Evolutionary conservation across 768 basidiomycete species (phyloP), one percentile per base, ranked within the genome.

Genomic region (Naganishia antarctica): DNA sequence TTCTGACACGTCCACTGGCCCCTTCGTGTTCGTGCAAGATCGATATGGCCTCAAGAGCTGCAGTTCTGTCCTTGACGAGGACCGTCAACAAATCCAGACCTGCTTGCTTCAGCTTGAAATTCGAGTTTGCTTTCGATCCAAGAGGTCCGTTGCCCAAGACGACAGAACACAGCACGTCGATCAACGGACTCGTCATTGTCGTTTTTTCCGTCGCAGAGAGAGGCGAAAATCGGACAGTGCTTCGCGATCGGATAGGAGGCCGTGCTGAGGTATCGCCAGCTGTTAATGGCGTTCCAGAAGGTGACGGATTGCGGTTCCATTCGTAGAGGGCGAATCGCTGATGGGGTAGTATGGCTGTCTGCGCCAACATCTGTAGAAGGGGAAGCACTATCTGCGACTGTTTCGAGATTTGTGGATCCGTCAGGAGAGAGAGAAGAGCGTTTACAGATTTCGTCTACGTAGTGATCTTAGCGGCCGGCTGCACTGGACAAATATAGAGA

Each of bases 21-120:
- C 28, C 45, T 29, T 46, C 60, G 5, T 47, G 21, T n/a, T 31
- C 16, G 11, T 61, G 46, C 25, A 62, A 16, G 32, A 50, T 6
- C 3, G 26, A 21, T 53, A 43, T 68, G 34, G 53, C 65, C 34
- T 53, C 60, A 9, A 41, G 49, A 16, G 73, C 68, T 1, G 73
- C 45, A 1, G 49, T 44, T 18, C 68, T 68, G 31, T 73, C 74
- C 45, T 71, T 72, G 40, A 70, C 63, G 41, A 75, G 26, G 1
- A 72, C 68, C 3, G 73, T 71, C 34, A 77, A 50, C 3, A 77
- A 67, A 29, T 75, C 76, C n/a, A 77, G 62, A 3, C 66, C 69
- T 0, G 76, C 73, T 66, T 74, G 70, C 13, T 72, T 68, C 43
- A 74, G 44, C 61, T 74, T 68, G 46, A 60, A 60, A 21, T 63